Evolutionary conservation across 768 basidiomycete species (phyloP), one percentile per base, ranked within the genome.

Genomic region (Kwoniella sp.): DNA sequence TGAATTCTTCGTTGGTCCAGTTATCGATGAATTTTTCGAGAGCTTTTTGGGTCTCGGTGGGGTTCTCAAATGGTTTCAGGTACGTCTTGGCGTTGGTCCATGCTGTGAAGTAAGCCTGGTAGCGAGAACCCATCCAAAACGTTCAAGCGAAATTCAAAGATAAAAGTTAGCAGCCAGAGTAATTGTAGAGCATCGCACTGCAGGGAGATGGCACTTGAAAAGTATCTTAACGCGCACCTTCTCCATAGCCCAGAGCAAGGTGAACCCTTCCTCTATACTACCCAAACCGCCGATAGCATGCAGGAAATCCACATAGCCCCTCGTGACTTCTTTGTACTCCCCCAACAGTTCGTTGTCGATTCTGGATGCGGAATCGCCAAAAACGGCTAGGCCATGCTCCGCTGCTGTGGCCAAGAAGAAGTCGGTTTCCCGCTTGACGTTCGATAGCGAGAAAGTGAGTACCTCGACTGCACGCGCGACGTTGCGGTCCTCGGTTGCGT

Each of bases 161-260:
- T 5, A 31, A 37, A 61, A 2, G 22, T n/a, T 29, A 37, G 26
- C n/a, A n/a, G n/a, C n/a, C n/a, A n/a, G n/a, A n/a, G n/a, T n/a
- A n/a, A n/a, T n/a, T n/a, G n/a, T n/a, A n/a, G n/a, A n/a, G n/a
- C n/a, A n/a, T n/a, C n/a, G n/a, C n/a, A n/a, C n/a, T n/a, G n/a
- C n/a, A n/a, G n/a, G n/a, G n/a, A n/a, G n/a, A n/a, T n/a, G n/a
- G n/a, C n/a, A n/a, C n/a, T n/a, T n/a, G n/a, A n/a, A n/a, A n/a
- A n/a, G n/a, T n/a, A n/a, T 8, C 28, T 17, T 20, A 12, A 2
- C 12, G 64, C 79, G 23, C 48, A 89, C 89, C 82, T 85, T 84
- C 76, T 90, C 90, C 89, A 90, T 90, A 0, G 87, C 87, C 89
- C 89, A 90, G 15, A 91, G 79, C 66, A 91, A 87, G 0, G 90